Evolutionary conservation across 805 yeast species (phyloP).

Genomic region (Pichia thaimueangensis): DNA sequence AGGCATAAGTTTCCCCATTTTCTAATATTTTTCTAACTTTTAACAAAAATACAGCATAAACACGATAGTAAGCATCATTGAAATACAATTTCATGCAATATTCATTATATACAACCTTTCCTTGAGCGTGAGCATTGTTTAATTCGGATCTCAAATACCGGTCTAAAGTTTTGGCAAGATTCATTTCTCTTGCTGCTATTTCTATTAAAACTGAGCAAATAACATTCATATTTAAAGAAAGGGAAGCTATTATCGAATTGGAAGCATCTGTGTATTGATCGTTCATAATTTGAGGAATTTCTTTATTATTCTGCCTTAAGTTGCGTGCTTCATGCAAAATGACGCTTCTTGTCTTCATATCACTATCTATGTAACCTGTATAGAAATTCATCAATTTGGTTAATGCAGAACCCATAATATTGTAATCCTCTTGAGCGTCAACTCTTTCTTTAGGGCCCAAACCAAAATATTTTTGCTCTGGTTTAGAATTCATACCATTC

Average conservation of each 20-base stretch:
- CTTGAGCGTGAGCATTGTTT: neutral
- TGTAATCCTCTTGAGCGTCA: no score
- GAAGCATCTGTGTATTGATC: slow-evolving; percentile 5
- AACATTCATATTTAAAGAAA: neutral
- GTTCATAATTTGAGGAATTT: neutral
- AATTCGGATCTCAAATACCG: neutral
- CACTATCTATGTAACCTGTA: neutral
- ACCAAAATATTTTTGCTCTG: neutral
- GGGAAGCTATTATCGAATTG: neutral
- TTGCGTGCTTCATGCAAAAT: neutral
- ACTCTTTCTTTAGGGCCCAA: neutral
- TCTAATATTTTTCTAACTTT: neutral
- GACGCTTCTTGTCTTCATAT: slow-evolving; percentile 2
- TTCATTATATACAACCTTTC: neutral
- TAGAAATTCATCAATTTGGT: neutral
- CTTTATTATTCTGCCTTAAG: neutral
- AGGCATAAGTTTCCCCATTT: neutral
- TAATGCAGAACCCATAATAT: neutral
- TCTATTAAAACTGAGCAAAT: neutral
- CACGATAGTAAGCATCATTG: slow-evolving; percentile 3
- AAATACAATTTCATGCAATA: slow-evolving; percentile 5
- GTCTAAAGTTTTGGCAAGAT: slow-evolving; percentile 2
- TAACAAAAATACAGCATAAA: neutral
- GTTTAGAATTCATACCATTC: no score
- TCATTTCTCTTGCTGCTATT: neutral